These are phyloP conservation scores for Metarhizium brunneum DNA, from an alignment of 2,329 filamentous ascomycete genomes.

Conservation along the genomic window DNA sequence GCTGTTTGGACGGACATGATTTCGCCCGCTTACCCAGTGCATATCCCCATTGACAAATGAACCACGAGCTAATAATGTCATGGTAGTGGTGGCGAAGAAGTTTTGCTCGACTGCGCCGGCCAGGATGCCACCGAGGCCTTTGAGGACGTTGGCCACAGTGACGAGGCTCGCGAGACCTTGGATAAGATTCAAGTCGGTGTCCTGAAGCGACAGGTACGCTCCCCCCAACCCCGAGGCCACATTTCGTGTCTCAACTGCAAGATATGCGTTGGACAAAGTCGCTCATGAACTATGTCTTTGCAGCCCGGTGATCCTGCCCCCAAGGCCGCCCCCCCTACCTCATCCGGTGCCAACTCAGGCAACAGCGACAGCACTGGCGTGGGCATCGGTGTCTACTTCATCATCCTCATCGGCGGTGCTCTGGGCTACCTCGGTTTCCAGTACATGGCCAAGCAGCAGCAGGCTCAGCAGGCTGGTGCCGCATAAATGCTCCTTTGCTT, in stretches of 20 bases:
- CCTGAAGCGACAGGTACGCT: slow-evolving; percentile 70
- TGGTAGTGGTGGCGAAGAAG: slow-evolving; percentile 89
- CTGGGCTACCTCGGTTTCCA: slow-evolving; percentile 76
- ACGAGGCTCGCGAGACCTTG: slow-evolving; percentile 94
- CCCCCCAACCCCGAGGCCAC: background rate
- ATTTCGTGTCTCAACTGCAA: background rate
- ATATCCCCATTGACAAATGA: background rate
- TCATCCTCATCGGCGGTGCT: slow-evolving; percentile 69
- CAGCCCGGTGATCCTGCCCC: slow-evolving; percentile 72
- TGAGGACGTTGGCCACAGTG: slow-evolving; percentile 97
- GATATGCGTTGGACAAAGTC: background rate
- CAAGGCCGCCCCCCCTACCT: slow-evolving; percentile 43
- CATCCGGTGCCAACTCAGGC: slow-evolving; percentile 39
- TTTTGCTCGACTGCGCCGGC: slow-evolving; percentile 88
- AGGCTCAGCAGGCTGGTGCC: slow-evolving; percentile 14
- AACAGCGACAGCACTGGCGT: slow-evolving; percentile 44
- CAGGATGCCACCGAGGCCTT: slow-evolving; percentile 97
- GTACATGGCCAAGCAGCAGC: slow-evolving; percentile 52
- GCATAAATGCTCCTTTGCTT: background rate
- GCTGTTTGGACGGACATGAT: background rate
- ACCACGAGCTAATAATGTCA: slow-evolving; percentile 3
- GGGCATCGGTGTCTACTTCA: slow-evolving; percentile 71
- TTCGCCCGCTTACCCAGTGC: background rate
- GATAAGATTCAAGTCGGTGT: slow-evolving; percentile 64
- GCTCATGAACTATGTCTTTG: slow-evolving; percentile 4